Evolutionary conservation across 139 green algal species (phyloP).

Genomic region (Gonium pectorale): DNA sequence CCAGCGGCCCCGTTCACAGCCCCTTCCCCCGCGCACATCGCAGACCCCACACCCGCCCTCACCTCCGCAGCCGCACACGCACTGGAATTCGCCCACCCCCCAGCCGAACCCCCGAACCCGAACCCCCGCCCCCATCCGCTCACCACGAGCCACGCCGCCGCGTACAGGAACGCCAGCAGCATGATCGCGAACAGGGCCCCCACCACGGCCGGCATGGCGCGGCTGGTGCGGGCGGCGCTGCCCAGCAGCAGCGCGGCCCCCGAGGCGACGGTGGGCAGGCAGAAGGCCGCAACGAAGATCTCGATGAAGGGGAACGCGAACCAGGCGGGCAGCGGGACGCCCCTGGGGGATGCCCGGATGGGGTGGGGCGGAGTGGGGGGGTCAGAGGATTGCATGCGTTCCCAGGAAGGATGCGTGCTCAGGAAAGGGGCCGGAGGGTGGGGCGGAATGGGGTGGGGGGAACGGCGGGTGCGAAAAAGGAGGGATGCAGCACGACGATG

Average conservation of each 20-base stretch:
- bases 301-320: slow-evolving; percentile 36
- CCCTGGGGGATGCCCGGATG: not conserved
- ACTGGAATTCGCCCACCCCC: too few relatives aligned
- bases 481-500: too few relatives aligned
- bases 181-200: not conserved
- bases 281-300: slow-evolving; percentile 19
- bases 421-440: too few relatives aligned
- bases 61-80: too few relatives aligned
- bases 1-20: too few relatives aligned
- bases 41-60: too few relatives aligned
- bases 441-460: too few relatives aligned
- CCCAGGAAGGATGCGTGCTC: too few relatives aligned
- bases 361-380: too few relatives aligned
- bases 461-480: too few relatives aligned
- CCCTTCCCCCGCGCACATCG: too few relatives aligned
- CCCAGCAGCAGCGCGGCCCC: slow-evolving; percentile 6
- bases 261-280: not conserved
- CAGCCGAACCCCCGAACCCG: not conserved
- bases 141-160: slow-evolving; percentile 10
- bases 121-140: not conserved
- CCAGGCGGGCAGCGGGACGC: not conserved
- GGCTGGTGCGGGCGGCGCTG: not conserved
- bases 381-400: too few relatives aligned
- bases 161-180: not conserved
- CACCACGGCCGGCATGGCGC: not conserved